Conservation (phyloP, 768 basidiomycete genomes). For the Dioszegia aurantiaca region DNA sequence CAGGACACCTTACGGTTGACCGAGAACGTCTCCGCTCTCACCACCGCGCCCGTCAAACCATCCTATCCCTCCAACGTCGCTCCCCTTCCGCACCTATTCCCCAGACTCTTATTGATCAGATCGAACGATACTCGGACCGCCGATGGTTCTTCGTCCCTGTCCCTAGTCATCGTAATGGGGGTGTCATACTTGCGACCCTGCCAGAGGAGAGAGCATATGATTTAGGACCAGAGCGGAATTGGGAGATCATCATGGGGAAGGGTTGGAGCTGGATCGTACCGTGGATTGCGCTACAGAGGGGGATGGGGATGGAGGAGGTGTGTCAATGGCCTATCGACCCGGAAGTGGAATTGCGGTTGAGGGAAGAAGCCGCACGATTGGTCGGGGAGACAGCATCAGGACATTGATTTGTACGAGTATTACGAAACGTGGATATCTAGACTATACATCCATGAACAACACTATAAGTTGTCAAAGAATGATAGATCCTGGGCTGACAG, state of each 20-base stretch:
- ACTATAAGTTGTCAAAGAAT: conserved; percentile 74
- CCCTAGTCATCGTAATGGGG: conserved; percentile 2
- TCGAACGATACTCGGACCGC: conserved; percentile 19
- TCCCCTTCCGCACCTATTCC: conserved; percentile 17
- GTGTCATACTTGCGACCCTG: conserved; percentile 22
- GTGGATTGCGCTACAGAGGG: conserved; percentile 26
- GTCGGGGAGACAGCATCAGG: not conserved
- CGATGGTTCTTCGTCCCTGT: conserved; percentile 26
- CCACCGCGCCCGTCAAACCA: conserved; percentile 15
- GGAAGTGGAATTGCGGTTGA: conserved; percentile 14
- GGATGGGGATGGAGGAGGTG: conserved; percentile 20
- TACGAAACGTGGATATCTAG: no score
- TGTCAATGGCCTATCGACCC: conserved; percentile 36
- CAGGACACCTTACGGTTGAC: conserved; percentile 39
- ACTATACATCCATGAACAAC: no score
- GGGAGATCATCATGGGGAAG: conserved; percentile 34
- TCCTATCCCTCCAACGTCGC: conserved; percentile 1
- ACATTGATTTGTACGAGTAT: no score
- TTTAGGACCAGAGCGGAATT: conserved; percentile 28
- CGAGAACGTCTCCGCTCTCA: conserved; percentile 25
- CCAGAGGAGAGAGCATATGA: conserved; percentile 34
- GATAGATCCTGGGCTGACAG: conserved; percentile 79
- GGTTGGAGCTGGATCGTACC: conserved; percentile 34
- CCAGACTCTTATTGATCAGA: not conserved
- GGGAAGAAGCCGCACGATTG: conserved; percentile 2